These are phyloP conservation scores for Ceratocystis alfenasii DNA, from an alignment of 2,329 filamentous ascomycete genomes.

Conservation along the genomic window DNA sequence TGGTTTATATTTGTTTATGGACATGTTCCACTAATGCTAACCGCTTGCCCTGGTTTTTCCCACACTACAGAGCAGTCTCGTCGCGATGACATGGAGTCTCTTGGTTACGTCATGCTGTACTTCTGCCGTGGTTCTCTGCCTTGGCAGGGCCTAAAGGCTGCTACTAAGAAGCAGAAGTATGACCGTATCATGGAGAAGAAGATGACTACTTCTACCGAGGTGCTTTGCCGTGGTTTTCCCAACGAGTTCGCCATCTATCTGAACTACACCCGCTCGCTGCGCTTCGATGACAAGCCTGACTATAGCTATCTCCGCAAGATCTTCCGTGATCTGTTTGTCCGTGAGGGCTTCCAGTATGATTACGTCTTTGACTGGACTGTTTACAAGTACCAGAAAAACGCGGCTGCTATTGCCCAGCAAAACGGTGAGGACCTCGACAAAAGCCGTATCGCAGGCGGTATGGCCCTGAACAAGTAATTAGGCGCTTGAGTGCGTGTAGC, in stretches of 20 bases:
- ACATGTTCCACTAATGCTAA: too few species aligned
- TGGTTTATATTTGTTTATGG: not conserved
- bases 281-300: slow-evolving; percentile 99
- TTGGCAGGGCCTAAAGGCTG: slow-evolving; percentile 97
- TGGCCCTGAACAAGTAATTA: slow-evolving; percentile 42
- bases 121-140: slow-evolving; percentile 98
- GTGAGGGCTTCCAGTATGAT: slow-evolving; percentile 98
- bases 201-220: slow-evolving; percentile 98
- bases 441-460: slow-evolving; percentile 54
- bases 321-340: slow-evolving; percentile 97
- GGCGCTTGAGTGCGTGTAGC: slow-evolving; percentile 29
- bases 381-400: slow-evolving; percentile 99
- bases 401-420: slow-evolving; percentile 81
- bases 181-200: slow-evolving; percentile 99
- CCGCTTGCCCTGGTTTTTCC: not conserved
- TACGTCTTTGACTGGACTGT: slow-evolving; percentile 99
- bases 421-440: slow-evolving; percentile 65
- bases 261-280: slow-evolving; percentile 96
- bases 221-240: slow-evolving; percentile 96
- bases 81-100: slow-evolving; percentile 97
- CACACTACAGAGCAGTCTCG: slow-evolving; percentile 70
- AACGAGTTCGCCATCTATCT: slow-evolving; percentile 99
- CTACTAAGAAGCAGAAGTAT: slow-evolving; percentile 99
- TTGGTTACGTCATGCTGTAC: slow-evolving; percentile 99
- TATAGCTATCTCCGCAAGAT: slow-evolving; percentile 99